A percentile compares a stretch with the other conserved stretches of the same genome.
Conservation (phyloP, 345 rosid species). For the Eutrema yunnanense region DNA sequence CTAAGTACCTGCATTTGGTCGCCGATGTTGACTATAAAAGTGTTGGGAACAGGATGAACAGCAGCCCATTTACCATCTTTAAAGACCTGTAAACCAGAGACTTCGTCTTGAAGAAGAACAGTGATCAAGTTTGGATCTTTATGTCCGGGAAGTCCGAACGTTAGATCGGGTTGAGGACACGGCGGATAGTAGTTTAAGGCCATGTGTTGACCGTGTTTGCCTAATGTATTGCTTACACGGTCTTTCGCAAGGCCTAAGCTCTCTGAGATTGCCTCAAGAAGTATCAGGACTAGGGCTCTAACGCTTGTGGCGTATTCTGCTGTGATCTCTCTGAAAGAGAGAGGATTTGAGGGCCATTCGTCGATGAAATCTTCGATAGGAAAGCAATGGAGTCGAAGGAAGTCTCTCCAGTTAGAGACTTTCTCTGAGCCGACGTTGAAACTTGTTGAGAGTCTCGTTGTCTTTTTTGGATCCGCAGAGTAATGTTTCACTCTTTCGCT, state of each 20-base stretch:
- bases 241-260: constrained; percentile 53
- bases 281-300: constrained; percentile 41
- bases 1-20: constrained; percentile 62
- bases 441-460: constrained; percentile 63
- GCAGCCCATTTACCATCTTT: constrained; percentile 62
- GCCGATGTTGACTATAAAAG: constrained; percentile 64
- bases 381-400: constrained; percentile 64
- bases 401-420: constrained; percentile 84
- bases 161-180: constrained; percentile 68
- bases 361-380: constrained; percentile 53
- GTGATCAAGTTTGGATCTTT: constrained; percentile 68
- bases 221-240: constrained; percentile 29
- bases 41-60: constrained; percentile 54
- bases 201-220: constrained; percentile 75
- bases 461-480: constrained; percentile 58
- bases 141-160: constrained; percentile 68
- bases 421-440: constrained; percentile 59
- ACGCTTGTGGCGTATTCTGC: constrained; percentile 48
- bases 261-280: constrained; percentile 73
- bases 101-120: constrained; percentile 68
- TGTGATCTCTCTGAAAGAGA: constrained; percentile 52
- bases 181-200: constrained; percentile 80
- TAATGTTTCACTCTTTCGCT: constrained; percentile 59
- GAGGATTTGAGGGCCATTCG: constrained; percentile 79
- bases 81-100: constrained; percentile 63